These are phyloP conservation scores for Blastobotrys indianensis DNA, from an alignment of 1,139 yeast species.

Conservation along the genomic window DNA sequence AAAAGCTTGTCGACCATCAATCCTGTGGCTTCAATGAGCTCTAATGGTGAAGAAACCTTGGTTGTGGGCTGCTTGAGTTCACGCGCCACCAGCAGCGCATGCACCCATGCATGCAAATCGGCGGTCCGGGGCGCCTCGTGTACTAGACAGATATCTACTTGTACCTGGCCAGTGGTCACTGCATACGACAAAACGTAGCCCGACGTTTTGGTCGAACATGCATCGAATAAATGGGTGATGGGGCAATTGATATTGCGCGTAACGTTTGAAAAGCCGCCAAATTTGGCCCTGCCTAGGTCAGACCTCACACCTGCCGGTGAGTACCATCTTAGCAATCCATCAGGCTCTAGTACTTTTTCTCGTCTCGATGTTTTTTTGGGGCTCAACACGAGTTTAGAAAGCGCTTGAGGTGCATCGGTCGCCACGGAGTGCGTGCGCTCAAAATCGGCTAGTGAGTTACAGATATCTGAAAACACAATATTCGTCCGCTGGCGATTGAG, in stretches of 20 bases:
- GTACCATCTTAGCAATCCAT: conserved; percentile 30
- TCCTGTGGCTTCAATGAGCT: conserved; percentile 23
- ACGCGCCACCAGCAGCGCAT: conserved; percentile 29
- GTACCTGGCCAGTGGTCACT: conserved; percentile 11
- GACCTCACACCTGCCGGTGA: conserved; percentile 3
- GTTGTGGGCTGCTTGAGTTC: conserved; percentile 7
- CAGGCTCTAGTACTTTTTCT: conserved; percentile 33
- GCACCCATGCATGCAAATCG: conserved; percentile 32
- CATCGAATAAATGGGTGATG: conserved; percentile 16
- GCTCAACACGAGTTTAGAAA: conserved; percentile 26
- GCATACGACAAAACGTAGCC: conserved; percentile 24
- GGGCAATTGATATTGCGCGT: conserved; percentile 5
- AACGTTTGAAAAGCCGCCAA: conserved; percentile 3
- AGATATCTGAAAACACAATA: conserved; percentile 30
- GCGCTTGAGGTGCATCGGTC: conserved; percentile 17
- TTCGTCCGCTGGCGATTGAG: conserved; percentile 35
- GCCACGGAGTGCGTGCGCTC: conserved; percentile 20
- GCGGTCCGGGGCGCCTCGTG: conserved; percentile 11
- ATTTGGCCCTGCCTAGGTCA: conserved; percentile 5
- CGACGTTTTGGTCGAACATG: conserved; percentile 15
- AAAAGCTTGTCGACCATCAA: conserved; percentile 22
- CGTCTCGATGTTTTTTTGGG: conserved; percentile 25
- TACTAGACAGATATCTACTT: conserved; percentile 23
- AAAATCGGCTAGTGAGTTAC: conserved; percentile 24
- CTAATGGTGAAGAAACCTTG: conserved; percentile 14